Conservation (phyloP, 441 rosid species). For the Eutrema salsugineum region DNA sequence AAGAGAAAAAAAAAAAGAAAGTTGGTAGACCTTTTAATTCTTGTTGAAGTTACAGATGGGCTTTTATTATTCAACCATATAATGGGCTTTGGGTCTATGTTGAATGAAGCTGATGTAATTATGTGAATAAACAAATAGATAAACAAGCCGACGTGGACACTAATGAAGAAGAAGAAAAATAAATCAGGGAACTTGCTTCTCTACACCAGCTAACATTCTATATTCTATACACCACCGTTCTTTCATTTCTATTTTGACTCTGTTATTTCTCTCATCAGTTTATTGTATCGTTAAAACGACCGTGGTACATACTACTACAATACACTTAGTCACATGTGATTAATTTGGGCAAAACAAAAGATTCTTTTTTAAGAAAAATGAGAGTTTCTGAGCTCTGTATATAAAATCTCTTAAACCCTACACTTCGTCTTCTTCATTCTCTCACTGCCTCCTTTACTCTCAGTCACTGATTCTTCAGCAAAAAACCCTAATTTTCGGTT, state of each 20-base stretch:
- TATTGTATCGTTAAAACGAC: not conserved
- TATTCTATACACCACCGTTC: not conserved
- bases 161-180: not conserved
- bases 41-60: not conserved
- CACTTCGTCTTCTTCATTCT: not conserved
- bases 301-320: not conserved
- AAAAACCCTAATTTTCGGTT: slow-evolving; percentile 9
- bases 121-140: not conserved
- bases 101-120: not conserved
- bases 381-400: not conserved
- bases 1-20: no score
- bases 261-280: not conserved
- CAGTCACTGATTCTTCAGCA: not conserved
- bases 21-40: no score
- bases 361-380: not conserved
- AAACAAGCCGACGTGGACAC: not conserved
- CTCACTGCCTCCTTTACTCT: slow-evolving; percentile 2
- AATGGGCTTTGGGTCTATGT: not conserved
- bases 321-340: not conserved
- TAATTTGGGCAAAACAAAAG: not conserved
- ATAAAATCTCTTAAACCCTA: slow-evolving; percentile 28
- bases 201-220: not conserved
- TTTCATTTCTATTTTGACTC: not conserved
- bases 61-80: not conserved
- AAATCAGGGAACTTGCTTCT: not conserved